Percentiles rank a stretch among this genome's conserved stretches.
phyloP scores from a whole-genome alignment of 2,329 filamentous ascomycete genomes.

The Herpomyces periplanetae region DNA sequence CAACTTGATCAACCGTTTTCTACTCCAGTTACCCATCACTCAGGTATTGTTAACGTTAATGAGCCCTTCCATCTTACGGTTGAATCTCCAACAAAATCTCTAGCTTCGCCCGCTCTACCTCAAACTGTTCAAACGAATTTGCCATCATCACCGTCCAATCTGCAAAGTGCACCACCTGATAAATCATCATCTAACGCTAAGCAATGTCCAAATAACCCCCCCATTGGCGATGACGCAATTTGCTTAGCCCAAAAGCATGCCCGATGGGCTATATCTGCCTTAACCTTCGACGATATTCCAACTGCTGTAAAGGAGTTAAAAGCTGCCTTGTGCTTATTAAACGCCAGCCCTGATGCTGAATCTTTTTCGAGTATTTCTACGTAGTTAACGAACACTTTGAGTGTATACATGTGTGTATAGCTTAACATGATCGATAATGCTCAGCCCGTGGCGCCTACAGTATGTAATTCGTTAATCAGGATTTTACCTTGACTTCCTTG shows the following conservation, averaged over 20 bases:
- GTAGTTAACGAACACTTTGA: too few relatives aligned
- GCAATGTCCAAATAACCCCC: conserved; percentile 8
- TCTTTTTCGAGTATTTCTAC: too few relatives aligned
- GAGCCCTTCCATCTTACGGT: too few relatives aligned
- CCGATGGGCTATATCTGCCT: conserved; percentile 73
- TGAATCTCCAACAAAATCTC: conserved; percentile 4
- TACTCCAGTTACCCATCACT: too few relatives aligned
- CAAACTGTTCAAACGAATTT: conserved; percentile 2
- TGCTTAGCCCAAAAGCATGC: conserved; percentile 66
- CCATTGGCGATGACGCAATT: conserved; percentile 26
- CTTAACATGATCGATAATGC: too few relatives aligned
- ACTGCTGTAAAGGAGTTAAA: conserved; percentile 58
- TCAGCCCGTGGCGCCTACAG: too few relatives aligned
- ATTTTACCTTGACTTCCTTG: too few relatives aligned
- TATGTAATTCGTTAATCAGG: too few relatives aligned
- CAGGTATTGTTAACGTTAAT: too few relatives aligned
- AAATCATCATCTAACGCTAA: conserved; percentile 2
- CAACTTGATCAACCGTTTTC: too few relatives aligned
- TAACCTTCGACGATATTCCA: conserved; percentile 79
- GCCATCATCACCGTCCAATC: conserved; percentile 4
- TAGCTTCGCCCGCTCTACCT: conserved; percentile 3
- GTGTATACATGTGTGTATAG: too few relatives aligned
- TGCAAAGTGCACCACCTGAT: conserved; percentile 4
- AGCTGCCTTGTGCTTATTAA: conserved; percentile 27
- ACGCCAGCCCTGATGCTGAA: conserved; percentile 13